Evolutionary conservation across 2,329 filamentous ascomycete species (phyloP).

Genomic region (Rasamsonia emersonii): DNA sequence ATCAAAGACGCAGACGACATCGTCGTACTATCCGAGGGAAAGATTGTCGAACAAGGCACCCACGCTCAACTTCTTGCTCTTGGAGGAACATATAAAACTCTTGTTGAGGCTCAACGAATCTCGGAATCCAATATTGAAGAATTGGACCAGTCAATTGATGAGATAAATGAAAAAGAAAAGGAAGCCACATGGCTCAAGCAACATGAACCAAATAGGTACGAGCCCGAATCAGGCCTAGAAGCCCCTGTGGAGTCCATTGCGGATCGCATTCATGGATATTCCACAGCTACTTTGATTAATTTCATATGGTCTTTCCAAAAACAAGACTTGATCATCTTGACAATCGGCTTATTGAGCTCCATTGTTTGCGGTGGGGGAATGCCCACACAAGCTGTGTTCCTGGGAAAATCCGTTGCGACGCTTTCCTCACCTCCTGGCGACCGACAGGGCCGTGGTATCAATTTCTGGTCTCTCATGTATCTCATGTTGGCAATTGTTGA

Average conservation of each 20-base stretch:
- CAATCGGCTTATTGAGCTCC: conserved; percentile 62
- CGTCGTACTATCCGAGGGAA: conserved; percentile 36
- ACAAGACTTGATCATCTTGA: conserved; percentile 63
- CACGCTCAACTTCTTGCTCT: conserved; percentile 30
- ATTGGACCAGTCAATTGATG: neutral
- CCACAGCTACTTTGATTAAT: conserved; percentile 68
- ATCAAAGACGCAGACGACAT: conserved; percentile 38
- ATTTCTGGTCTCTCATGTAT: conserved; percentile 86
- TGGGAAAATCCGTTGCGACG: conserved; percentile 75
- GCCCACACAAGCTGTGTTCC: conserved; percentile 69
- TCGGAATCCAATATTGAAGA: neutral
- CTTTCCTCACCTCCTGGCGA: conserved; percentile 48
- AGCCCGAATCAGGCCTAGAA: no score
- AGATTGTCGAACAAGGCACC: conserved; percentile 37
- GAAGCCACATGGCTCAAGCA: no score
- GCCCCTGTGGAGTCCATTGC: no score
- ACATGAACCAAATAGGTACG: no score
- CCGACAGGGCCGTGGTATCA: conserved; percentile 58
- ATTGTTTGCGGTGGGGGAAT: conserved; percentile 74
- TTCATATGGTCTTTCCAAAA: conserved; percentile 73
- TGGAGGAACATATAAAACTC: conserved; percentile 31
- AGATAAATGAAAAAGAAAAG: conserved; percentile 20
- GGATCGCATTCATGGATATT: no score
- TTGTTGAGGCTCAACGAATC: conserved; percentile 55
- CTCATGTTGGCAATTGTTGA: conserved; percentile 70